A percentile compares a stretch with the other conserved stretches of the same genome.
phyloP scores from a whole-genome alignment of 495 filamentous ascomycete species.

The Daldinia vernicosa region DNA sequence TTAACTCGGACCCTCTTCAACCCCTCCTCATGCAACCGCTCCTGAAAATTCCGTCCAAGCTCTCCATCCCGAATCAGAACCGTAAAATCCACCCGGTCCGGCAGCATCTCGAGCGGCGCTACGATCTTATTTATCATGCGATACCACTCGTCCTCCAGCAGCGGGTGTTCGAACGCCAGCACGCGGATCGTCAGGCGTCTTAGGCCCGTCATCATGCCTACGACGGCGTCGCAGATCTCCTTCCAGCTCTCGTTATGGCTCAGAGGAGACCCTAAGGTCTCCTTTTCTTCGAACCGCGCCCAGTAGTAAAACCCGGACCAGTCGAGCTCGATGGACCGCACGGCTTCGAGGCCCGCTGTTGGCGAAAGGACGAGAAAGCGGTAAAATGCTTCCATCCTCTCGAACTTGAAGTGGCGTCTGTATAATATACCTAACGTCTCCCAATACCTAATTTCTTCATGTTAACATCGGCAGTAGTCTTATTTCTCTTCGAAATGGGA shows the following conservation, averaged over 20 bases:
- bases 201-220: slow-evolving; percentile 10
- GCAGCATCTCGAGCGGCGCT: not conserved
- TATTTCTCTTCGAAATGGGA: not conserved
- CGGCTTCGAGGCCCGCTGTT: not conserved
- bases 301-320: slow-evolving; percentile 10
- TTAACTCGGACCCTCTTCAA: not conserved
- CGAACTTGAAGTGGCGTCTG: slow-evolving; percentile 8
- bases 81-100: not conserved
- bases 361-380: slow-evolving; percentile 11
- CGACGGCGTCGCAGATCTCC: slow-evolving; percentile 8
- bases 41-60: not conserved
- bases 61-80: not conserved
- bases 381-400: slow-evolving; percentile 10
- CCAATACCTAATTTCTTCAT: not conserved
- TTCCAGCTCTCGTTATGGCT: slow-evolving; percentile 8
- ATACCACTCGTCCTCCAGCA: not conserved
- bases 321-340: slow-evolving; percentile 1
- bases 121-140: not conserved
- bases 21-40: not conserved
- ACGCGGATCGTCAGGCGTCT: not conserved
- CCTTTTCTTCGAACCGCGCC: not conserved
- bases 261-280: not conserved
- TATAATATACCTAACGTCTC: not conserved
- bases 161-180: not conserved
- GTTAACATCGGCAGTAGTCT: not conserved